These are phyloP conservation scores for Pyricularia sp. DNA, from an alignment of 2,329 filamentous ascomycete species.

Conservation along the genomic window DNA sequence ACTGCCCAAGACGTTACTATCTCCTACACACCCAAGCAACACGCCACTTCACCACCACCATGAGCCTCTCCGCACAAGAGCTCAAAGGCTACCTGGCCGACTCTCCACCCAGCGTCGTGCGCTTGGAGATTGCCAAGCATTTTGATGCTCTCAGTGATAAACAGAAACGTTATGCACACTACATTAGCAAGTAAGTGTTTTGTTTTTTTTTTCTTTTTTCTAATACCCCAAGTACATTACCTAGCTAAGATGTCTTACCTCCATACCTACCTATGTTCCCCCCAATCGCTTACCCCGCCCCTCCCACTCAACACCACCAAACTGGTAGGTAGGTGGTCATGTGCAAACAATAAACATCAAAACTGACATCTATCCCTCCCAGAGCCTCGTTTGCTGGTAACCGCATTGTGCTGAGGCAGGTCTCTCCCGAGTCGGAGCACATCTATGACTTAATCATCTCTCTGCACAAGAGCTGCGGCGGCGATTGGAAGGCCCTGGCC, in stretches of 20 bases:
- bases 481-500: constrained; percentile 58
- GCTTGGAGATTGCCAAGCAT: constrained; percentile 82
- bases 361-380: constrained; percentile 7
- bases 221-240: no score
- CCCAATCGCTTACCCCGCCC: background rate
- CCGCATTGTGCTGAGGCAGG: constrained; percentile 66
- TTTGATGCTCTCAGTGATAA: constrained; percentile 65
- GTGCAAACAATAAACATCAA: background rate
- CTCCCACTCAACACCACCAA: background rate
- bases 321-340: background rate
- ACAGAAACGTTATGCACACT: constrained; percentile 80
- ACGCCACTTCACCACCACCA: constrained; percentile 8
- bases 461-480: constrained; percentile 51
- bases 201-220: background rate
- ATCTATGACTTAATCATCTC: constrained; percentile 73
- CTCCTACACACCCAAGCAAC: background rate
- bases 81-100: constrained; percentile 77
- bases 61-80: constrained; percentile 45
- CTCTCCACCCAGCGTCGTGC: constrained; percentile 75
- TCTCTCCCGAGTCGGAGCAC: constrained; percentile 67
- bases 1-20: background rate
- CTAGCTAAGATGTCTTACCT: no score
- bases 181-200: constrained; percentile 56
- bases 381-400: constrained; percentile 68
- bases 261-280: background rate